Evolutionary conservation across 768 basidiomycete genomes (phyloP), one percentile per base, ranked within the genome.

Genomic region (Lentinus tigrinus): DNA sequence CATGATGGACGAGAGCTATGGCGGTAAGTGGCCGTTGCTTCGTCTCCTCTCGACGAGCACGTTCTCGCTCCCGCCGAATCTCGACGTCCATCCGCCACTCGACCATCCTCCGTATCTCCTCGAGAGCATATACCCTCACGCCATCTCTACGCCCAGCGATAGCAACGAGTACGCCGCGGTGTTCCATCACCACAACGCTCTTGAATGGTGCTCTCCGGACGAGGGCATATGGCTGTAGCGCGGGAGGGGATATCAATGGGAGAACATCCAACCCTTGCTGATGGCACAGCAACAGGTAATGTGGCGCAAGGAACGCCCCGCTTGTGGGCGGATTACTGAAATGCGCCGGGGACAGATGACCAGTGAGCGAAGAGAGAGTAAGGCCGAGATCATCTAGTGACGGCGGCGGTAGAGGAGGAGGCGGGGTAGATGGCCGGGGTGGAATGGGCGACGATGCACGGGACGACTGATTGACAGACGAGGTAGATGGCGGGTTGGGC

Each of bases 101-200:
- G 6, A 94, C 85, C 3, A 87, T 88, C 67, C 87, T 90, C 71
- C 86, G 89, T 13, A 94, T 83, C 66, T 94, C 92, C 57, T 93
- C 91, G 16, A 94, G 76, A 17, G 92, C 92, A 70, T 94, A 94
- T 17, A 94, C 92, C 36, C 92, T 82, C 43, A 94, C 91, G 3
- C 92, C 91, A 61, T 93, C 91, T 64, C 92, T 76, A 60, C 92
- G 77, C 9, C 92, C 92, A 16, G 93, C 93, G 60, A 94, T 92
- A 13, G 92, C 91, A 9, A 94, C 92, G n/a, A 94, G 75, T 0
- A 94, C 91, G 7, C 91, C 92, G 28, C 92, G 87, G 66, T 93
- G 89, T 65, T 94, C 92, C 92, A 94, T 94, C 14, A 94, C 88
- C 0, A 94, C 89, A n/a, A 94, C 87, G 55, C 82, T 85, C 68